Percentiles rank a stretch among this genome's conserved stretches.
Conservation (phyloP, 495 filamentous ascomycete species). For the Halenospora varia region DNA sequence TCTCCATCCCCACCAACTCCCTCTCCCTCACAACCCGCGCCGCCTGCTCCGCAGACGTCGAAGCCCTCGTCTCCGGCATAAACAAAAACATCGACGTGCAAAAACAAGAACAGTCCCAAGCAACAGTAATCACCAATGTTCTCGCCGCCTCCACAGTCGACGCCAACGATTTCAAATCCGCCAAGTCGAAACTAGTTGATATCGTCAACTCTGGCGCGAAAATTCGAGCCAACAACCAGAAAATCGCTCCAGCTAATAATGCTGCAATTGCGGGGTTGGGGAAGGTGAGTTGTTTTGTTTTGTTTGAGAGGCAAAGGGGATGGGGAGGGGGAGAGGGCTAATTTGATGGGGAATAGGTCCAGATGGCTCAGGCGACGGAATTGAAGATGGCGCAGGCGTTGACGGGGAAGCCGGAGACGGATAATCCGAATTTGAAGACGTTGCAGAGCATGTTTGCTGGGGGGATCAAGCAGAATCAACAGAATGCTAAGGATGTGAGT, state of each 20-base stretch:
- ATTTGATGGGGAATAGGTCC: not conserved
- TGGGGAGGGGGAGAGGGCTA: no score
- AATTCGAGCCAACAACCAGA: not conserved
- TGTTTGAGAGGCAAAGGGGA: no score
- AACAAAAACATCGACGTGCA: no score
- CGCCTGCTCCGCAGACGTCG: no score
- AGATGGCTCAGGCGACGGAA: not conserved
- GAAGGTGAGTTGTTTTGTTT: not conserved
- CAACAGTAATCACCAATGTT: no score
- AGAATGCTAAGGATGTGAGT: constrained; percentile 46
- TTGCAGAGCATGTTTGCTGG: not conserved
- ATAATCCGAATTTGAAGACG: not conserved
- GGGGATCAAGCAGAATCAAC: not conserved
- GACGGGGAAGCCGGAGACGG: not conserved
- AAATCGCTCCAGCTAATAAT: not conserved
- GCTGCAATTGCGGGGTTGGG: not conserved
- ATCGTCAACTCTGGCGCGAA: not conserved
- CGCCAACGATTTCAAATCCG: not conserved
- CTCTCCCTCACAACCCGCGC: no score
- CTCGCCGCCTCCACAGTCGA: no score
- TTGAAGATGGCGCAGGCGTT: not conserved
- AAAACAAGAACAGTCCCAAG: no score
- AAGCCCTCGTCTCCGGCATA: no score
- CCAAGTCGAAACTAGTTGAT: not conserved
- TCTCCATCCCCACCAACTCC: no score